Conservation (phyloP, 371 early-diverging fungal species). For the Actinomortierella ambigua region DNA sequence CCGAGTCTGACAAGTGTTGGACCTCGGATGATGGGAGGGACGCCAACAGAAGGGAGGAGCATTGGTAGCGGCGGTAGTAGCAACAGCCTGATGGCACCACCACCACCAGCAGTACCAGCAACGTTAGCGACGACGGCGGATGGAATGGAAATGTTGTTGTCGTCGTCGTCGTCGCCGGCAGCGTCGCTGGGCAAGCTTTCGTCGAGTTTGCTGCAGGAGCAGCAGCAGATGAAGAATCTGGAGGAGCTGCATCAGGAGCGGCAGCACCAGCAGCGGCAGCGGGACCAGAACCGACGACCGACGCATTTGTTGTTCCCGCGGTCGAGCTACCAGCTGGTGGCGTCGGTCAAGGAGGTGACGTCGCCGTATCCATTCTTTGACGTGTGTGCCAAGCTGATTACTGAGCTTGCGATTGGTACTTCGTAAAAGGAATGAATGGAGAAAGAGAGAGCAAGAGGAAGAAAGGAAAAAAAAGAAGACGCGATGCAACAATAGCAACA, state of each 20-base stretch:
- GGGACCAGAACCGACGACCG: conserved; percentile 32
- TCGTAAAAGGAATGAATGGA: conserved; percentile 13
- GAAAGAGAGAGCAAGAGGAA: no score
- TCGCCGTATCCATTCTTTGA: conserved; percentile 90
- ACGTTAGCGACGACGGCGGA: no score
- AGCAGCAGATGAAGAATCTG: conserved; percentile 35
- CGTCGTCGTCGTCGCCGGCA: neutral
- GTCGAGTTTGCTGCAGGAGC: conserved; percentile 37
- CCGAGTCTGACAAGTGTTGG: neutral
- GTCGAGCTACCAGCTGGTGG: conserved; percentile 24
- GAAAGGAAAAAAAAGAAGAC: no score
- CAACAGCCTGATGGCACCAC: no score
- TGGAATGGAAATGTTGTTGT: no score
- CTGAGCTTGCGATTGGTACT: conserved; percentile 79
- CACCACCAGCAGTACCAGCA: no score
- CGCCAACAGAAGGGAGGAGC: no score
- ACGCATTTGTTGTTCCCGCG: conserved; percentile 36
- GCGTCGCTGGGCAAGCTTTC: conserved; percentile 28
- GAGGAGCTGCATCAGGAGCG: conserved; percentile 30
- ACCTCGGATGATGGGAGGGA: neutral
- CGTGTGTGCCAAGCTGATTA: conserved; percentile 92
- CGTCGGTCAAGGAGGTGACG: conserved; percentile 51
- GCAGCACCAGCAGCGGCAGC: conserved; percentile 37
- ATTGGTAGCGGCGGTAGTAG: no score
- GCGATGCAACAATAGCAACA: no score